Percentiles rank a stretch among this genome's conserved stretches.
phyloP scores from a whole-genome alignment of 805 yeast species.

The Pichia cabralensis region DNA sequence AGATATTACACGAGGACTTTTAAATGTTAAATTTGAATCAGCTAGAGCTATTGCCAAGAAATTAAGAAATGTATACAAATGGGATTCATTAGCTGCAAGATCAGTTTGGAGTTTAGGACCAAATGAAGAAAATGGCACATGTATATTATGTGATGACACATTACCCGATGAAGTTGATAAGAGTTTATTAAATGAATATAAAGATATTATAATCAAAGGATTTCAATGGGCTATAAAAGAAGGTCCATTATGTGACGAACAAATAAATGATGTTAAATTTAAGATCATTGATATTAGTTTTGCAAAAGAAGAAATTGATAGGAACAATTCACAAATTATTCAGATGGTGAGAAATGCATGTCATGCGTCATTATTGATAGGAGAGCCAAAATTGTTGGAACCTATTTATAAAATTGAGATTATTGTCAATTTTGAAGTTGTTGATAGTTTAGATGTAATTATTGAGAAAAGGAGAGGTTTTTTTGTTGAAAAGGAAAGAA shows the following conservation, averaged over 20 bases:
- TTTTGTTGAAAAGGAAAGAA: slow-evolving; percentile 35
- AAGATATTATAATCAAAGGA: slow-evolving; percentile 58
- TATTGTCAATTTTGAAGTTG: slow-evolving; percentile 37
- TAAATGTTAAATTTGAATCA: slow-evolving; percentile 17
- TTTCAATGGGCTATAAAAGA: slow-evolving; percentile 75
- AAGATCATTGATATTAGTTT: slow-evolving; percentile 53
- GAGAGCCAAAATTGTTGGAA: slow-evolving; percentile 71
- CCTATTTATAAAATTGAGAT: slow-evolving; percentile 62
- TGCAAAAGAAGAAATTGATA: slow-evolving; percentile 36
- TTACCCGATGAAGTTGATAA: slow-evolving; percentile 62
- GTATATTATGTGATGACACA: slow-evolving; percentile 57
- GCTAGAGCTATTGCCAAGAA: slow-evolving; percentile 42
- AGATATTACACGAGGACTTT: slow-evolving; percentile 44
- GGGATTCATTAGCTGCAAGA: slow-evolving; percentile 81
- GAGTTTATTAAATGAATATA: slow-evolving; percentile 31
- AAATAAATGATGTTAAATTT: slow-evolving; percentile 60
- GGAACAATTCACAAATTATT: slow-evolving; percentile 61
- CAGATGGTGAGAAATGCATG: slow-evolving; percentile 82
- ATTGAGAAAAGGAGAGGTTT: slow-evolving; percentile 66
- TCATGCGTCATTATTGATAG: slow-evolving; percentile 67
- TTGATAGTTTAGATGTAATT: slow-evolving; percentile 21
- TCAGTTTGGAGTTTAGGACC: slow-evolving; percentile 76
- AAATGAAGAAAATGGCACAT: slow-evolving; percentile 40
- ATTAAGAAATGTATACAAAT: slow-evolving; percentile 48
- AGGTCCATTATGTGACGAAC: slow-evolving; percentile 91